Percentiles rank a stretch among this genome's conserved stretches.
Evolutionary conservation across 495 filamentous ascomycete species (phyloP).

Genomic region (Penicillium samsonianum): DNA sequence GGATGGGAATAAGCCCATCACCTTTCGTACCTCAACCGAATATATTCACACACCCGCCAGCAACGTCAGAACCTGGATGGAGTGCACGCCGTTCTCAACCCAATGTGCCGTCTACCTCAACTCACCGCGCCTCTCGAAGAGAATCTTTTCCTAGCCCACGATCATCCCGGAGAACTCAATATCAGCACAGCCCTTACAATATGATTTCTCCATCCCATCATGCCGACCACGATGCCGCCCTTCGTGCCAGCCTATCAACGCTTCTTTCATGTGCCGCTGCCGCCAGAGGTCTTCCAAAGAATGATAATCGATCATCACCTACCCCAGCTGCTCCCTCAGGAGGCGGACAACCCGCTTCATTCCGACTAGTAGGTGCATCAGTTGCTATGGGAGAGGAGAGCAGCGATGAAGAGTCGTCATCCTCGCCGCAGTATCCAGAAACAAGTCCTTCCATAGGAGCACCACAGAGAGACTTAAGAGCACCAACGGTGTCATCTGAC

Average conservation of each 20-base stretch:
- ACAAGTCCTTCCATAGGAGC: conserved; percentile 25
- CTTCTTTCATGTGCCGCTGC: conserved; percentile 92
- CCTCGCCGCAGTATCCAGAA: conserved; percentile 21
- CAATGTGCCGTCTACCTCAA: conserved; percentile 41
- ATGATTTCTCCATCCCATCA: conserved; percentile 75
- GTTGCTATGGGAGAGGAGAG: conserved; percentile 60
- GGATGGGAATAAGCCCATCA: conserved; percentile 57
- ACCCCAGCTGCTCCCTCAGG: conserved; percentile 23
- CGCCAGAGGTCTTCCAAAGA: conserved; percentile 76
- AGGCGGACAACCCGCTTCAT: conserved; percentile 34
- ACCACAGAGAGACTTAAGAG: conserved; percentile 25
- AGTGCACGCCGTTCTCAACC: conserved; percentile 46
- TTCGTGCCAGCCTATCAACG: conserved; percentile 89
- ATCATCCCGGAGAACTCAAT: conserved; percentile 30
- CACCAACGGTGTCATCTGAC: conserved; percentile 26
- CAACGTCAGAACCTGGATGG: conserved; percentile 53
- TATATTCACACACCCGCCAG: conserved; percentile 83
- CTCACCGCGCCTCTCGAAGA: conserved; percentile 32
- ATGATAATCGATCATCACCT: conserved; percentile 39
- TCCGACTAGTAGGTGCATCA: conserved; percentile 73
- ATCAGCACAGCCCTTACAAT: conserved; percentile 54
- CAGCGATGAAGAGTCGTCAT: conserved; percentile 25
- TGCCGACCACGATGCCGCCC: conserved; percentile 87
- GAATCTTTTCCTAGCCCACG: conserved; percentile 38
- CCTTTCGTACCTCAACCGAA: conserved; percentile 85